These are phyloP conservation scores for Glebionis coronaria DNA, from an alignment of 129 eudicot genomes.

Conservation along the genomic window DNA sequence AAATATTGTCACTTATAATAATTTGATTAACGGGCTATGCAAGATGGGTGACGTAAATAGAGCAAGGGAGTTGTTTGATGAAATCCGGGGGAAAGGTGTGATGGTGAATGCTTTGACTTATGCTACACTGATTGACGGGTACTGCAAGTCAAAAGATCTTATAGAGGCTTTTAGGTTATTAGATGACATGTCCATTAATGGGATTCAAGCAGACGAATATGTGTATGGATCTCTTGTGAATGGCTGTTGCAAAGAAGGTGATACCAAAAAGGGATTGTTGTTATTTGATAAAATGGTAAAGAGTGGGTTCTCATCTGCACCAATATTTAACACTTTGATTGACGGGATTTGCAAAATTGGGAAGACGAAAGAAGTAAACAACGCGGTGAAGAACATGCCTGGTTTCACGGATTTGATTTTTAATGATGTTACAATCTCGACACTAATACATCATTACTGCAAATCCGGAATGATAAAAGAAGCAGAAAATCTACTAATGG, in stretches of 20 bases:
- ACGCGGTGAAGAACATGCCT: constrained; percentile 19
- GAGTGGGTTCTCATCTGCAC: constrained; percentile 24
- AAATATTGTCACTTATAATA: constrained; percentile 33
- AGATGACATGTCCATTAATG: constrained; percentile 33
- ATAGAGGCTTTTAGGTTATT: constrained; percentile 37
- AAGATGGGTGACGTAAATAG: constrained; percentile 33
- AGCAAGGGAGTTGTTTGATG: constrained; percentile 34
- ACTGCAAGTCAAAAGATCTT: constrained; percentile 32
- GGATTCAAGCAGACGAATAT: constrained; percentile 34
- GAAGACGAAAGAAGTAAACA: constrained; percentile 30
- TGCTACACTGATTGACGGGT: constrained; percentile 37
- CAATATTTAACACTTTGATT: constrained; percentile 29
- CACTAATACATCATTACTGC: constrained; percentile 27
- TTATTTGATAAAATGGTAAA: constrained; percentile 30
- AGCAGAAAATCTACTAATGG: constrained; percentile 25
- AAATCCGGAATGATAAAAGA: constrained; percentile 29
- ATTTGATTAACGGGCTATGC: constrained; percentile 34
- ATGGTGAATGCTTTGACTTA: constrained; percentile 26
- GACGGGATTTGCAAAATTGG: constrained; percentile 31
- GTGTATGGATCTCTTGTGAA: constrained; percentile 33
- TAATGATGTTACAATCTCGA: constrained; percentile 25
- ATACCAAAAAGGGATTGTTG: constrained; percentile 32
- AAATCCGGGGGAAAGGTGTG: constrained; percentile 28
- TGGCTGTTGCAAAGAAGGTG: constrained; percentile 36
- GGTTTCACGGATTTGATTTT: constrained; percentile 14